A percentile compares a stretch with the other conserved stretches of the same genome.
These are phyloP conservation scores for Suillus placidus DNA, from an alignment of 768 basidiomycete genomes.

Conservation along the genomic window DNA sequence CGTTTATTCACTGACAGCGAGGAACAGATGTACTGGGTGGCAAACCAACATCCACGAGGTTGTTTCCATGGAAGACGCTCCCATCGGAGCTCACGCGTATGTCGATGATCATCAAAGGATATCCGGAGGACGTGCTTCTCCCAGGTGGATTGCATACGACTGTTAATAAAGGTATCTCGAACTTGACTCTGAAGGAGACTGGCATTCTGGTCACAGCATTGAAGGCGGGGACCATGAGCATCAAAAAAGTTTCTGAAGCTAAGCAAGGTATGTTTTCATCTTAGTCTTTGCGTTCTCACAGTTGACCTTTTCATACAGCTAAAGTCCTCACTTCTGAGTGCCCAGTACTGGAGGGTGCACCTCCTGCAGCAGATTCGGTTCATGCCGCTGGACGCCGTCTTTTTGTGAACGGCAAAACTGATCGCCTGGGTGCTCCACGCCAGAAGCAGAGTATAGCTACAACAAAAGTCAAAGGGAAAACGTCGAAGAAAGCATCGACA, in stretches of 20 bases:
- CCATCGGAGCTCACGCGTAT: neutral
- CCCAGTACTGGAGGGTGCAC: neutral
- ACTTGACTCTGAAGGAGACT: neutral
- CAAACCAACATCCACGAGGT: neutral
- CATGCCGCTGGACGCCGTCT: neutral
- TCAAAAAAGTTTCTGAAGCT: neutral
- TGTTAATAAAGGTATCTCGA: neutral
- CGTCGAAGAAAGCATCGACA: neutral
- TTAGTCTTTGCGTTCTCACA: neutral
- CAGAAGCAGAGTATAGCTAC: neutral
- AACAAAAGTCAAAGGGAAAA: neutral
- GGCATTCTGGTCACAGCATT: neutral
- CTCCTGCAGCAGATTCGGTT: neutral
- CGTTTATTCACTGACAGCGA: neutral
- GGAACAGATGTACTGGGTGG: neutral
- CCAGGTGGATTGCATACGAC: neutral
- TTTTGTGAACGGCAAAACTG: neutral
- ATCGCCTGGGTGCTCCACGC: neutral
- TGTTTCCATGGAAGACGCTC: conserved; percentile 7
- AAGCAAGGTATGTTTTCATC: neutral
- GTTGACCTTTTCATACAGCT: neutral
- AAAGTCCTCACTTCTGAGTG: neutral
- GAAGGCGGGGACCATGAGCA: neutral
- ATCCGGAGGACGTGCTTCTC: neutral
- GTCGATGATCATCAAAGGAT: neutral